Evolutionary conservation across 2,329 filamentous ascomycete genomes (phyloP).

Genomic region (Trichoderma pleuroti): DNA sequence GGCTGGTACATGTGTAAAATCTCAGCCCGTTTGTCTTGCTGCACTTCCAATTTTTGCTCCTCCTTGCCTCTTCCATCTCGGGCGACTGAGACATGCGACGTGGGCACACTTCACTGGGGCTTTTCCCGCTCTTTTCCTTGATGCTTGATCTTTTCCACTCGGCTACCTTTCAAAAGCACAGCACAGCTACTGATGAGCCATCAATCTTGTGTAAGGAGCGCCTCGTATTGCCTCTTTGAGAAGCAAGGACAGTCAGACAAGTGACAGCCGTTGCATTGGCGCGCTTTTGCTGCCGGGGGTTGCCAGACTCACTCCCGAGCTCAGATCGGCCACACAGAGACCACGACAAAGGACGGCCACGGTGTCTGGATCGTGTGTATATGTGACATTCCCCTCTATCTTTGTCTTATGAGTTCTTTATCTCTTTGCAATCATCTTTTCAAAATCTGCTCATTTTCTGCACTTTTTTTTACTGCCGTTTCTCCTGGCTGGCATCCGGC

Average conservation of each 20-base stretch:
- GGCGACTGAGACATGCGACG: not conserved
- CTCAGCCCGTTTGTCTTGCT: not conserved
- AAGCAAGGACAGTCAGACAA: slow-evolving; percentile 8
- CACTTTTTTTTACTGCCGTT: not conserved
- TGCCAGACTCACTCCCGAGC: not conserved
- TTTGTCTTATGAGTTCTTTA: not conserved
- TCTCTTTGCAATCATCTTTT: not conserved
- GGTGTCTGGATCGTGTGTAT: not conserved
- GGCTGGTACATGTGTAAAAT: not conserved
- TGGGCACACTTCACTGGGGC: not conserved
- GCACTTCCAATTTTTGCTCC: not conserved
- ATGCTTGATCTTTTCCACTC: not conserved
- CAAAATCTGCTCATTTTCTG: not conserved
- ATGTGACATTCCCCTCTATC: not conserved
- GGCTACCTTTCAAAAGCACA: not conserved
- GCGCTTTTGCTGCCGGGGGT: not conserved
- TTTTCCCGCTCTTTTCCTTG: not conserved
- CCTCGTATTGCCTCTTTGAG: slow-evolving; percentile 9
- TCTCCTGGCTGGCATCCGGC: not conserved
- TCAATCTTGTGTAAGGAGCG: not conserved
- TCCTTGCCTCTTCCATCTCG: not conserved
- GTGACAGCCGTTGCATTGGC: not conserved
- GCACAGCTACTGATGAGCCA: not conserved
- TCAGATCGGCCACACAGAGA: not conserved
- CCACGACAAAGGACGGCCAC: not conserved